phyloP scores from a whole-genome alignment of 2,329 filamentous ascomycete species.

The Aspergillus tanneri region DNA sequence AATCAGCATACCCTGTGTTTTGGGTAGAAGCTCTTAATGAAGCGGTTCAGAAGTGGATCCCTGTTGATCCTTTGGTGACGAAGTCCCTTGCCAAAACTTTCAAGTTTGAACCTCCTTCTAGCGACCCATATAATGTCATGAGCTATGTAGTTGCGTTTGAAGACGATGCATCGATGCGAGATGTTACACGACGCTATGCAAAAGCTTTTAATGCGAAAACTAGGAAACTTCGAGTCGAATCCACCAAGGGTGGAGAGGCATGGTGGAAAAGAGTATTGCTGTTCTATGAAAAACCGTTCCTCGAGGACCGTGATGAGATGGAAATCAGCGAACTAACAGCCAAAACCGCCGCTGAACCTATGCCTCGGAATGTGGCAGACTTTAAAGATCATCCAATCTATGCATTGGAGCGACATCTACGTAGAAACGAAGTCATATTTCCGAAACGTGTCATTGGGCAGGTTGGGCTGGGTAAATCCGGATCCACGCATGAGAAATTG shows the following conservation, averaged over 20 bases:
- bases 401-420: slow-evolving; percentile 80
- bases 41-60: slow-evolving; percentile 86
- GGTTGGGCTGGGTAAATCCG: slow-evolving; percentile 56
- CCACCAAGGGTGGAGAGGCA: slow-evolving; percentile 52
- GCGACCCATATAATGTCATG: slow-evolving; percentile 73
- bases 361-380: slow-evolving; percentile 82
- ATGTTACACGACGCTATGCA: slow-evolving; percentile 84
- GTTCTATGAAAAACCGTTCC: slow-evolving; percentile 44
- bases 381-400: slow-evolving; percentile 84
- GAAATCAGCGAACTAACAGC: slow-evolving; percentile 75
- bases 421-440: slow-evolving; percentile 76
- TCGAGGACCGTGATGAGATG: slow-evolving; percentile 72
- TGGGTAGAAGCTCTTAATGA: slow-evolving; percentile 92
- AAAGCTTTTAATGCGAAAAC: slow-evolving; percentile 92
- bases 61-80: slow-evolving; percentile 82
- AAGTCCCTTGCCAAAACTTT: slow-evolving; percentile 72
- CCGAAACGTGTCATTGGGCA: slow-evolving; percentile 74
- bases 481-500: slow-evolving; percentile 51
- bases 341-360: slow-evolving; percentile 71
- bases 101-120: slow-evolving; percentile 78
- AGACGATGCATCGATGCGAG: slow-evolving; percentile 71
- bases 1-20: slow-evolving; percentile 79
- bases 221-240: slow-evolving; percentile 74
- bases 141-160: slow-evolving; percentile 85
- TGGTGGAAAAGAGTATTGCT: slow-evolving; percentile 56